Evolutionary conservation across 768 basidiomycete genomes (phyloP), one percentile per base, ranked within the genome.

Genomic region (Kondoa subrosea): DNA sequence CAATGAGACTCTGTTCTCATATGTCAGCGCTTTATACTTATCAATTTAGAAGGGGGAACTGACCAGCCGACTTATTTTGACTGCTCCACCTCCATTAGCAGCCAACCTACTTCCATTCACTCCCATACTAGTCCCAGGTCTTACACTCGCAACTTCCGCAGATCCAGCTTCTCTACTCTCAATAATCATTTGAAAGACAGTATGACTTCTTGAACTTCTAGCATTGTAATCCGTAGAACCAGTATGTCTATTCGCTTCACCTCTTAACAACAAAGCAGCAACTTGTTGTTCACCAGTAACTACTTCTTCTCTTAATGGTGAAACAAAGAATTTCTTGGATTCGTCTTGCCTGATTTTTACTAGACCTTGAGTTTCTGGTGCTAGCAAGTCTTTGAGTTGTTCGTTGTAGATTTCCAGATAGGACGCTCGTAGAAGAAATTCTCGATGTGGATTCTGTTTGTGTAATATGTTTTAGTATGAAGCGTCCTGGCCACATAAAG

Each of bases 171-270:
- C 64, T 12, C 64, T 32, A 40, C 33, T 40, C 30, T 65, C 64
- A 32, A 65, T 34, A 40, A 57, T 65, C 31, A 96, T 82, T 56
- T 93, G 81, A 77, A 97, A 96, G 0, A 96, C 87, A 71, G 87
- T 89, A 76, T 96, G 93, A 78, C 89, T 91, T 25, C 93, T 82
- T 74, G 88, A 91, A 79, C 89, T 91, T 66, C 91, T 80, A 73
- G 91, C 89, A 75, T 99, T 99, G 90, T 91, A 99, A 75, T 99
- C 93, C 17, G 95, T 99, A 72, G 85, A 87, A 0, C 91, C 93
- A 2, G 91, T 93, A 70, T 91, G 81, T 56, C 93, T 80, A 73
- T 91, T 88, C 1, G 86, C 85, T 75, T 92, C 88, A 3, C 95
- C 95, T 17, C 91, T 80, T 72, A 83, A 81, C 70, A 99, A 79